These are phyloP conservation scores for Lipomyces starkeyi DNA, from an alignment of 805 yeast genomes.

Conservation along the genomic window DNA sequence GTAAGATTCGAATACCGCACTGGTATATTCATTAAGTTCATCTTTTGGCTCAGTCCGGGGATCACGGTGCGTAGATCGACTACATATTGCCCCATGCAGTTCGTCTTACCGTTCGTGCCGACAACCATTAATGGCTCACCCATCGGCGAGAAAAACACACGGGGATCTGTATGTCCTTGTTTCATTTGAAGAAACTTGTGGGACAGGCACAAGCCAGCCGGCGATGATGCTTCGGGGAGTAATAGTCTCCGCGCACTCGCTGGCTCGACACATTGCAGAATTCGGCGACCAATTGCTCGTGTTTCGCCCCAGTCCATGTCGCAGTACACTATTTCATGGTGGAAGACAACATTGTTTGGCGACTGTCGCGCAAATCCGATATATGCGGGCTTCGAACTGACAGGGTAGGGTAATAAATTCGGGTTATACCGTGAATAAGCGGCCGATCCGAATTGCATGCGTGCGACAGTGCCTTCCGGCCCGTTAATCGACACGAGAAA, in stretches of 20 bases:
- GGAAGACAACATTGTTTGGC: neutral
- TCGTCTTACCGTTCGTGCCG: slow-evolving; percentile 24
- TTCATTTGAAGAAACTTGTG: slow-evolving; percentile 10
- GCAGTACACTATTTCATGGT: slow-evolving; percentile 32
- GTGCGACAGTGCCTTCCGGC: slow-evolving; percentile 14
- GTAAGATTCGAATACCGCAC: slow-evolving; percentile 23
- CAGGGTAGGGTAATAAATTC: slow-evolving; percentile 25
- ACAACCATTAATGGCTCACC: slow-evolving; percentile 37
- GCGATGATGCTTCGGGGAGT: slow-evolving; percentile 15
- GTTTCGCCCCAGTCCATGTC: slow-evolving; percentile 30
- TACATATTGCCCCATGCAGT: slow-evolving; percentile 26
- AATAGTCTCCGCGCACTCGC: neutral
- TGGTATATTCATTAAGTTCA: slow-evolving; percentile 26
- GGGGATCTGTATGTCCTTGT: slow-evolving; percentile 34
- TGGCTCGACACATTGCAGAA: slow-evolving; percentile 20
- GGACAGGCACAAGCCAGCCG: slow-evolving; percentile 11
- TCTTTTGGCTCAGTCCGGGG: slow-evolving; percentile 20
- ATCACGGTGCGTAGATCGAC: slow-evolving; percentile 30
- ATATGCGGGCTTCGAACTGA: slow-evolving; percentile 23
- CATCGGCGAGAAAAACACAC: slow-evolving; percentile 29
- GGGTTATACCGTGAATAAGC: slow-evolving; percentile 18
- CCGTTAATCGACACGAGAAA: slow-evolving; percentile 14
- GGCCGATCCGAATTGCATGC: slow-evolving; percentile 16
- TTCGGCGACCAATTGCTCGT: slow-evolving; percentile 15
- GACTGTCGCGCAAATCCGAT: slow-evolving; percentile 21